A percentile compares a stretch with the other conserved stretches of the same genome.
These are phyloP conservation scores for Nigrograna mackinnonii DNA, from an alignment of 2,329 filamentous ascomycete species.

Conservation along the genomic window DNA sequence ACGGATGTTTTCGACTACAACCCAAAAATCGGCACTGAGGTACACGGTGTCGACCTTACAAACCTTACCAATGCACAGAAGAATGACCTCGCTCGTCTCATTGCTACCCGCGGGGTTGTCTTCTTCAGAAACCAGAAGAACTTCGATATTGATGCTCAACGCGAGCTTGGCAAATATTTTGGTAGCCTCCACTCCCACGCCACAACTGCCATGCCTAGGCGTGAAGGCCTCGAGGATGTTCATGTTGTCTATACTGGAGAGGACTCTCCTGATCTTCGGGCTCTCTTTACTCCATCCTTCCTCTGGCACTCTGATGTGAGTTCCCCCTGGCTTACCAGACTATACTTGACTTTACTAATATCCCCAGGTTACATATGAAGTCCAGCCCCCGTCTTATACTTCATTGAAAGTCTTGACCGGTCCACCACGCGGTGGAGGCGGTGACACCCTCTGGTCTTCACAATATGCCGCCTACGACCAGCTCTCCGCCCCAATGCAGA, in stretches of 20 bases:
- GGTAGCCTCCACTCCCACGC: slow-evolving; percentile 60
- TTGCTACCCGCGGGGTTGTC: slow-evolving; percentile 60
- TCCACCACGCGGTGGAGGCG: slow-evolving; percentile 58
- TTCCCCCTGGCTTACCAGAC: not conserved
- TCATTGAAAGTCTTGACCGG: slow-evolving; percentile 58
- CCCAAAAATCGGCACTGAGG: slow-evolving; percentile 59
- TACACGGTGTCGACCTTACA: slow-evolving; percentile 55
- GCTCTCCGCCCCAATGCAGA: slow-evolving; percentile 60
- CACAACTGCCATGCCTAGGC: slow-evolving; percentile 55
- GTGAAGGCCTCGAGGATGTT: slow-evolving; percentile 57
- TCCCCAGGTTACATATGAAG: slow-evolving; percentile 57
- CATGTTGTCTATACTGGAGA: slow-evolving; percentile 61
- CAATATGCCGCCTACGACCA: slow-evolving; percentile 63
- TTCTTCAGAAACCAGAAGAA: slow-evolving; percentile 61
- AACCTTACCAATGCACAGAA: slow-evolving; percentile 56
- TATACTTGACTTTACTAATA: slow-evolving; percentile 18
- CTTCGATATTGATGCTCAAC: slow-evolving; percentile 57
- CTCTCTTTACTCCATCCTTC: slow-evolving; percentile 59
- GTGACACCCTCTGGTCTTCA: slow-evolving; percentile 62
- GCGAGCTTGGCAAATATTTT: slow-evolving; percentile 56
- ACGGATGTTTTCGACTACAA: slow-evolving; percentile 61
- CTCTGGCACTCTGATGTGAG: slow-evolving; percentile 60
- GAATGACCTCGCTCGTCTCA: slow-evolving; percentile 58
- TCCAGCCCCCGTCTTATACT: slow-evolving; percentile 62
- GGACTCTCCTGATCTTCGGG: slow-evolving; percentile 56